Evolutionary conservation across 306 rosid species (phyloP).

Genomic region (Citrullus mucosospermus): DNA sequence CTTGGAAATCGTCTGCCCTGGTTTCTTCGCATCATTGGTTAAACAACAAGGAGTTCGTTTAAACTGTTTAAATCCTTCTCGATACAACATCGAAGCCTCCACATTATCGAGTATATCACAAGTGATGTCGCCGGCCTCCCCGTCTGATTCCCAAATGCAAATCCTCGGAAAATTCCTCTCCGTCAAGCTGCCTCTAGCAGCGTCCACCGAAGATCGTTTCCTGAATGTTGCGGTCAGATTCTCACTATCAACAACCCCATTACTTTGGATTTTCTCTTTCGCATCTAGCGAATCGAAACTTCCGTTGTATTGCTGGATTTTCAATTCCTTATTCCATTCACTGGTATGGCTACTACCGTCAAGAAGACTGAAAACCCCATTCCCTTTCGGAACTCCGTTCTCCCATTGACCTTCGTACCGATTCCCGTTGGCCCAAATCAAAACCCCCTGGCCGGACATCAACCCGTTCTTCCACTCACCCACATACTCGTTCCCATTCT

Average conservation of each 20-base stretch:
- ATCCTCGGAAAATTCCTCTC: slow-evolving; percentile 64
- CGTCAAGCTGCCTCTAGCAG: slow-evolving; percentile 37
- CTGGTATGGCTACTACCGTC: slow-evolving; percentile 76
- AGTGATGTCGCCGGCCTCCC: slow-evolving; percentile 92
- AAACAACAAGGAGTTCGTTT: slow-evolving; percentile 35
- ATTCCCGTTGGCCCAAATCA: slow-evolving; percentile 75
- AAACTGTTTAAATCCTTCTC: slow-evolving; percentile 29
- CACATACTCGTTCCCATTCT: slow-evolving; percentile 66
- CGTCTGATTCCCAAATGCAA: slow-evolving; percentile 93
- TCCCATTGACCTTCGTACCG: slow-evolving; percentile 90
- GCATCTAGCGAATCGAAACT: slow-evolving; percentile 26
- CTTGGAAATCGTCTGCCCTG: slow-evolving; percentile 62
- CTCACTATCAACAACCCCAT: slow-evolving; percentile 24
- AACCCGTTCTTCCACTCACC: slow-evolving; percentile 88
- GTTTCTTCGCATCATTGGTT: slow-evolving; percentile 59
- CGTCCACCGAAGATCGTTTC: slow-evolving; percentile 55
- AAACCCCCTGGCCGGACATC: slow-evolving; percentile 54
- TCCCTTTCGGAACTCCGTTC: slow-evolving; percentile 67
- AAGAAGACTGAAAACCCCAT: slow-evolving; percentile 67
- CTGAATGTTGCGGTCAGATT: slow-evolving; percentile 40
- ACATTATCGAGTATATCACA: slow-evolving; percentile 86
- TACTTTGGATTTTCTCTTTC: slow-evolving; percentile 17
- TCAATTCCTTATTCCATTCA: slow-evolving; percentile 55
- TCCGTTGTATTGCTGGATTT: slow-evolving; percentile 45
- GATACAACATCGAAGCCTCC: slow-evolving; percentile 68